Evolutionary conservation across 2,329 filamentous ascomycete genomes (phyloP).

Genomic region (Colletotrichum kahawae): DNA sequence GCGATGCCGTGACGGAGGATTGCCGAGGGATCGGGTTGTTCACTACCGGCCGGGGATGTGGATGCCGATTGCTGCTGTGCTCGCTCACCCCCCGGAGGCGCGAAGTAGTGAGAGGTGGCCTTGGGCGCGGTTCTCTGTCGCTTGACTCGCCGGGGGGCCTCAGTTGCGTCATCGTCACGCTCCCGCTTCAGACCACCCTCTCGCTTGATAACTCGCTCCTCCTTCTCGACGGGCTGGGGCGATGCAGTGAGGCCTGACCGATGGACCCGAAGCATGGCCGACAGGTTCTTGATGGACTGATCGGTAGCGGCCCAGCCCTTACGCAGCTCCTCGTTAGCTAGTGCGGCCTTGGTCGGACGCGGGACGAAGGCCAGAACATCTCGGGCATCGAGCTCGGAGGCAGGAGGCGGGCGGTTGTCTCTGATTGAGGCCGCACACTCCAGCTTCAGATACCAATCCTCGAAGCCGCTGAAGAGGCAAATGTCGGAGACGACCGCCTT

Average conservation of each 20-base stretch:
- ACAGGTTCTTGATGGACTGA: constrained; percentile 22
- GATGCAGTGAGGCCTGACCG: not conserved
- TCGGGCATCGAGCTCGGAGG: constrained; percentile 32
- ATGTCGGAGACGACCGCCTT: constrained; percentile 30
- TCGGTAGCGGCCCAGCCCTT: constrained; percentile 40
- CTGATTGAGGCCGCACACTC: constrained; percentile 36
- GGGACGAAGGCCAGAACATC: constrained; percentile 38
- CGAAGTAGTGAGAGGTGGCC: constrained; percentile 18
- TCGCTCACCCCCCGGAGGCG: not conserved
- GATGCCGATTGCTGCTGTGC: not conserved
- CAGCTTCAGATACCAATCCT: constrained; percentile 39
- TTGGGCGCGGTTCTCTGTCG: not conserved
- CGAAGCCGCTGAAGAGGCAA: constrained; percentile 36
- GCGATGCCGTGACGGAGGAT: constrained; percentile 1
- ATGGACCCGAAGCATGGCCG: constrained; percentile 9
- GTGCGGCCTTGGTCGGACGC: constrained; percentile 24
- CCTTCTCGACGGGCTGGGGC: not conserved
- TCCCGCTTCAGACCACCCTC: not conserved
- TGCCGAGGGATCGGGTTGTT: not conserved
- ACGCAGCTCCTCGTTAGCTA: not conserved
- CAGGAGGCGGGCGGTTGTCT: constrained; percentile 1
- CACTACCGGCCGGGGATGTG: not conserved
- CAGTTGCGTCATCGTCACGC: not conserved
- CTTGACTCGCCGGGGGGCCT: constrained; percentile 9
- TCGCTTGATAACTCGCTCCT: not conserved